Conservation (phyloP, 257 asterid species). For the Solanum dulcamara region DNA sequence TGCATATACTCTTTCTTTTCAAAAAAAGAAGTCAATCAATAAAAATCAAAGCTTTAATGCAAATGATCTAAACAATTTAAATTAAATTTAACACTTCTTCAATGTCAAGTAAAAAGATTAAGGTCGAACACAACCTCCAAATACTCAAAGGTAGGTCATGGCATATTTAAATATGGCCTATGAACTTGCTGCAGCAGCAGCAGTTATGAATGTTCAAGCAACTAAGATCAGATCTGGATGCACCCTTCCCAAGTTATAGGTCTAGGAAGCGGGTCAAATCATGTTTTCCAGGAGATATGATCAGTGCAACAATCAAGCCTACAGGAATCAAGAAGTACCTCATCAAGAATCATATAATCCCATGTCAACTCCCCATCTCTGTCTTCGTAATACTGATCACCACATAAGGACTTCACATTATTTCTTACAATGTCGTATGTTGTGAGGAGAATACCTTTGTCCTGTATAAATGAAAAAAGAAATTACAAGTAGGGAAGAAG, state of each 20-base stretch:
- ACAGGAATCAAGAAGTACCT: conserved; percentile 28
- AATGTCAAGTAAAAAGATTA: neutral
- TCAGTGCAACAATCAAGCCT: neutral
- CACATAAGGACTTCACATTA: conserved; percentile 57
- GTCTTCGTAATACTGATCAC: conserved; percentile 26
- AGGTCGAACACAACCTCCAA: neutral
- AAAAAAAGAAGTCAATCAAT: neutral
- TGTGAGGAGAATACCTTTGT: conserved; percentile 80
- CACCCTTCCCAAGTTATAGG: neutral
- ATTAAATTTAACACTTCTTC: neutral
- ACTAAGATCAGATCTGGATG: neutral
- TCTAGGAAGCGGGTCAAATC: neutral
- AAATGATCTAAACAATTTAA: neutral
- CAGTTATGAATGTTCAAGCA: neutral
- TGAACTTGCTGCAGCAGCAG: neutral
- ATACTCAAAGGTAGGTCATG: neutral
- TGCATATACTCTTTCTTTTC: neutral
- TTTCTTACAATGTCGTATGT: conserved; percentile 89
- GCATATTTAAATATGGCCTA: neutral
- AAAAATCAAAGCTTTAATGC: neutral
- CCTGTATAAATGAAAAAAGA: conserved; percentile 23
- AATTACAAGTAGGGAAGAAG: neutral
- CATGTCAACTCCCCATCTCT: conserved; percentile 55
- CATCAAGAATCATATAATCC: conserved; percentile 96
- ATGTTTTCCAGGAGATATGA: neutral